phyloP scores from a whole-genome alignment of 148 eudicot genomes.

The Rhododendron henanense region DNA sequence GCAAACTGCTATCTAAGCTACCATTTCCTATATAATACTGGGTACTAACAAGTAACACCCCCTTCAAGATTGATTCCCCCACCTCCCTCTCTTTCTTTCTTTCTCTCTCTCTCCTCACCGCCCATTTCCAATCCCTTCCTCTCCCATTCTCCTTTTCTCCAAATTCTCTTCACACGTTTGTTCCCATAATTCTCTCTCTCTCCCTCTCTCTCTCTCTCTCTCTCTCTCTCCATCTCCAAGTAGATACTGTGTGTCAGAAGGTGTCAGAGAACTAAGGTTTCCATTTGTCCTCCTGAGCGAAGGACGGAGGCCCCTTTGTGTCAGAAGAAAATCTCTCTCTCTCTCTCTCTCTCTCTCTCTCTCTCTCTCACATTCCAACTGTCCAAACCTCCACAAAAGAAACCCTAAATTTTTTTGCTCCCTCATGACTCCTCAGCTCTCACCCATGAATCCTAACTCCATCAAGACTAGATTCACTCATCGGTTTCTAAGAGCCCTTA shows the following conservation, averaged over 20 bases:
- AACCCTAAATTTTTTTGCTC: slow-evolving; percentile 8
- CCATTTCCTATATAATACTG: background rate
- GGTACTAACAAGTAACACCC: background rate
- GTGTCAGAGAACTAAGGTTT: slow-evolving; percentile 24
- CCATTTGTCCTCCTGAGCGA: slow-evolving; percentile 35
- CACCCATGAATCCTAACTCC: slow-evolving; percentile 25
- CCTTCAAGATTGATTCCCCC: slow-evolving; percentile 14
- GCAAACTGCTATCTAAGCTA: no score
- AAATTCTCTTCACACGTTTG: slow-evolving; percentile 25
- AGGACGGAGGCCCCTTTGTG: slow-evolving; percentile 29
- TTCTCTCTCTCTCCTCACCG: slow-evolving; percentile 22
- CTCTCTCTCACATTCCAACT: slow-evolving; percentile 1
- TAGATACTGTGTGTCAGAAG: slow-evolving; percentile 46
- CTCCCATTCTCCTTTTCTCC: slow-evolving; percentile 16
- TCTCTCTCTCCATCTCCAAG: slow-evolving; percentile 12
- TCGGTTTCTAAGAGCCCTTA: slow-evolving; percentile 58
- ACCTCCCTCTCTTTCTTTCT: background rate
- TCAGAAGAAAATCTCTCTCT: slow-evolving; percentile 38
- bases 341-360: slow-evolving; percentile 1
- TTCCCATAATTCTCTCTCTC: slow-evolving; percentile 5
- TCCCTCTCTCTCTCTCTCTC: slow-evolving; percentile 4
- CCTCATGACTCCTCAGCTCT: slow-evolving; percentile 12
- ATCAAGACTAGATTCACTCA: slow-evolving; percentile 47
- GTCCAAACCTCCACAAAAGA: background rate
- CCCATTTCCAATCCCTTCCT: slow-evolving; percentile 40